Percentiles rank a stretch among this genome's conserved stretches.
Conservation (phyloP, 75 land plant genomes). For the Pseudotsuga menziesii region DNA sequence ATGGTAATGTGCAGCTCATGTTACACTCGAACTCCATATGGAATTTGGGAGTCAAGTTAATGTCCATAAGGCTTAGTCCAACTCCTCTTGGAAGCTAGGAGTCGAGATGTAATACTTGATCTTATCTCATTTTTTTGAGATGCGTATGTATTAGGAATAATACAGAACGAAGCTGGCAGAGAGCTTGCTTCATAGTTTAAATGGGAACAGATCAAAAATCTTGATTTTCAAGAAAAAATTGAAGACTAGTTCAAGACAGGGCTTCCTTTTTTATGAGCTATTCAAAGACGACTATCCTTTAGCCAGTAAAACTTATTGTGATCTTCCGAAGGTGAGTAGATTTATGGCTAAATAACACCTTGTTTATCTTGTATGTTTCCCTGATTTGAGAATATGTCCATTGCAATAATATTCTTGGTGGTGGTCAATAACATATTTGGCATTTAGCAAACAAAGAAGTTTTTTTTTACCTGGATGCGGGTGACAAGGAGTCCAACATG, state of each 20-base stretch:
- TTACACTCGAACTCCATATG: no score
- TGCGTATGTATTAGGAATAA: constrained; percentile 26
- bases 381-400: background rate
- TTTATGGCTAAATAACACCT: background rate
- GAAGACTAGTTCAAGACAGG: background rate
- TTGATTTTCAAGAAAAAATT: constrained; percentile 48
- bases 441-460: background rate
- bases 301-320: background rate
- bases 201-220: constrained; percentile 37
- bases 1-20: no score
- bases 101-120: background rate
- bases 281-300: background rate
- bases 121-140: background rate
- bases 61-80: no score
- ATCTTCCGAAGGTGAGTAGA: background rate
- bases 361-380: background rate
- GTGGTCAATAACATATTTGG: background rate
- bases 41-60: no score
- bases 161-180: constrained; percentile 59
- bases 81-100: no score
- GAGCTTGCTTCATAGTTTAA: constrained; percentile 35
- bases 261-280: background rate
- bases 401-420: background rate
- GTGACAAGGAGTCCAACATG: no score
- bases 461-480: no score